Conservation (phyloP, 352 stramenopile species). For the Halophytophthora batemanensis region DNA sequence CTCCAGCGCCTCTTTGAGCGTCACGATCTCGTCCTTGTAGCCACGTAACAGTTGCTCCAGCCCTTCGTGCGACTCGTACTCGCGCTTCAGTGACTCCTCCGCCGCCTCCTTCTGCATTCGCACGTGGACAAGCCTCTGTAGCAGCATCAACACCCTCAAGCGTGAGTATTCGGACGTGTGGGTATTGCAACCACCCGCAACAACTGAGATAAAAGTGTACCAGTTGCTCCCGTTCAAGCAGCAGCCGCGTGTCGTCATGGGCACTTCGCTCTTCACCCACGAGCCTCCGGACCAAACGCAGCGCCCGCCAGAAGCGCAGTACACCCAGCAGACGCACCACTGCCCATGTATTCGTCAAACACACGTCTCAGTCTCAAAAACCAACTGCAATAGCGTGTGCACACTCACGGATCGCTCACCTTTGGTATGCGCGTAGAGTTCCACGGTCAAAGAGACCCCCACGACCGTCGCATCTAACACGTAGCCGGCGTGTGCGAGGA, state of each 20-base stretch:
- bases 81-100: constrained; percentile 55
- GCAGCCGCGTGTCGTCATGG: constrained; percentile 33
- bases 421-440: constrained; percentile 55
- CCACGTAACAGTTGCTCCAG: constrained; percentile 55
- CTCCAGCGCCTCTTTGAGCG: constrained; percentile 67
- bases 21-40: constrained; percentile 77
- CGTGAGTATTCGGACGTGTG: not conserved
- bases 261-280: constrained; percentile 42
- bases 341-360: constrained; percentile 19
- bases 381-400: constrained; percentile 1
- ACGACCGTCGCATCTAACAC: constrained; percentile 44
- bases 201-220: constrained; percentile 18
- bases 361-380: constrained; percentile 1
- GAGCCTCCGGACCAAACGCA: constrained; percentile 50
- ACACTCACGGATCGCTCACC: constrained; percentile 22
- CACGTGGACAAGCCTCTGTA: constrained; percentile 40
- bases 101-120: constrained; percentile 42
- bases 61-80: constrained; percentile 44
- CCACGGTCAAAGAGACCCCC: constrained; percentile 21
- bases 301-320: constrained; percentile 55
- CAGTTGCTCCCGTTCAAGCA: constrained; percentile 47
- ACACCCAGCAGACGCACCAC: constrained; percentile 43
- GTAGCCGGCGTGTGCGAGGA: constrained; percentile 65
- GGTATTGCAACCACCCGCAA: not conserved
- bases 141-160: constrained; percentile 1